A percentile compares a stretch with the other conserved stretches of the same genome.
These are phyloP conservation scores for Arabis alpina DNA, from an alignment of 345 rosid species.

Conservation along the genomic window DNA sequence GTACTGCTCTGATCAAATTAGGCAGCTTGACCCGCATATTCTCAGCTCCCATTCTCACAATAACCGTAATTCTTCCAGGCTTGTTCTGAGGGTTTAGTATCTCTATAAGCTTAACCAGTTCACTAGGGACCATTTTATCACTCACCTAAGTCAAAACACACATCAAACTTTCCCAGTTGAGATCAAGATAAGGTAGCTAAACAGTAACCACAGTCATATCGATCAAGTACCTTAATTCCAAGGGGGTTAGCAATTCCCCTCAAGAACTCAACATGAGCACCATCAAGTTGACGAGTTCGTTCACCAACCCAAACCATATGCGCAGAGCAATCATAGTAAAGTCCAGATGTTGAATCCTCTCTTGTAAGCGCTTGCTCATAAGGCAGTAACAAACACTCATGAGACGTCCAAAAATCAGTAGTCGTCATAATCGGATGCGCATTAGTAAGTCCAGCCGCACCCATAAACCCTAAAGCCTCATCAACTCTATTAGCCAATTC, in stretches of 20 bases:
- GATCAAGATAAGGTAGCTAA: constrained; percentile 9
- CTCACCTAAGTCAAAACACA: constrained; percentile 48
- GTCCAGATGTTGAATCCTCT: constrained; percentile 72
- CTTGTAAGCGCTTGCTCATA: constrained; percentile 76
- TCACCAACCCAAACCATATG: constrained; percentile 80
- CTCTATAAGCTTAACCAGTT: constrained; percentile 61
- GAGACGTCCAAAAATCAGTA: constrained; percentile 71
- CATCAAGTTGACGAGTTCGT: constrained; percentile 71
- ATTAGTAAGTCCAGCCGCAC: constrained; percentile 66
- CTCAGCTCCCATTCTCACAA: constrained; percentile 72
- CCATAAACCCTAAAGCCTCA: constrained; percentile 74
- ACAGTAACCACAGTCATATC: not conserved
- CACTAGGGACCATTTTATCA: constrained; percentile 67
- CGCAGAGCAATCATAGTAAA: constrained; percentile 72
- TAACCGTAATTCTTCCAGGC: constrained; percentile 63
- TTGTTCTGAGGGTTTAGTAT: constrained; percentile 63
- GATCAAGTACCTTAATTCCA: constrained; percentile 55
- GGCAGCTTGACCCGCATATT: constrained; percentile 69
- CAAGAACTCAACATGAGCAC: constrained; percentile 70
- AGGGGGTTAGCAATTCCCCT: constrained; percentile 69
- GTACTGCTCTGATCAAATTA: constrained; percentile 59
- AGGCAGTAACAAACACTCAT: constrained; percentile 65
- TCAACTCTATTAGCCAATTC: constrained; percentile 71
- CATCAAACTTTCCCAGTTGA: not conserved
- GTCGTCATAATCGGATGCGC: constrained; percentile 67